Conservation (phyloP, 2,329 filamentous ascomycete genomes). For the Apiospora malaysiana region DNA sequence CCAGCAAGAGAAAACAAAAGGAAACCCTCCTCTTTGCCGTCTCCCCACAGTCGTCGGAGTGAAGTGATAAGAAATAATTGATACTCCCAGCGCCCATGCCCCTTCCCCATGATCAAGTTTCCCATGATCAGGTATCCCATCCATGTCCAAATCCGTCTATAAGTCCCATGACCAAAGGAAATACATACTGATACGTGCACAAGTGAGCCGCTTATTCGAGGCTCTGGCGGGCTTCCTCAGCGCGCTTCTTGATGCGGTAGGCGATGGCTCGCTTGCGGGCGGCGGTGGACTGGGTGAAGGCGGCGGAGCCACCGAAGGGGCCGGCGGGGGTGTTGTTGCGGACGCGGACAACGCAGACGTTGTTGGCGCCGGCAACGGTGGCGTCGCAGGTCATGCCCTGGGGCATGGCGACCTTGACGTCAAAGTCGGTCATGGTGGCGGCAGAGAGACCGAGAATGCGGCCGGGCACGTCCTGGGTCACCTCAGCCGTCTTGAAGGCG, state of each 20-base stretch:
- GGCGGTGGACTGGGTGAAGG: conserved; percentile 65
- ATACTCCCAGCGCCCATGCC: conserved; percentile 2
- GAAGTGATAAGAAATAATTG: conserved; percentile 11
- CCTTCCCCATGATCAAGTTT: background rate
- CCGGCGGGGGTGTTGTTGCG: conserved; percentile 67
- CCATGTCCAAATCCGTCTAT: background rate
- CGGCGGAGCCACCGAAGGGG: conserved; percentile 70
- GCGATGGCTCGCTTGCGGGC: conserved; percentile 67
- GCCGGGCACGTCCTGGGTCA: conserved; percentile 67
- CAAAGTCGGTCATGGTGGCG: conserved; percentile 68
- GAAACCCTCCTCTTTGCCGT: background rate
- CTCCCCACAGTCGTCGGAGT: background rate
- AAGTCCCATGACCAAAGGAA: background rate
- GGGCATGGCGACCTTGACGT: conserved; percentile 69
- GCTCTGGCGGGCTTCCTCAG: conserved; percentile 27
- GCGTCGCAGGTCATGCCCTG: conserved; percentile 70
- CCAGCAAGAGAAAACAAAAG: background rate
- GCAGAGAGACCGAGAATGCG: conserved; percentile 63
- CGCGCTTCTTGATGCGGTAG: conserved; percentile 50
- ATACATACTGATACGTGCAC: background rate
- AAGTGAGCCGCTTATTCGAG: conserved; percentile 21
- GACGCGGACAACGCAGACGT: conserved; percentile 70
- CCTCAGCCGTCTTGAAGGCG: conserved; percentile 65
- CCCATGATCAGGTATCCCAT: background rate
- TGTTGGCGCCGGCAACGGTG: conserved; percentile 60